phyloP scores from a whole-genome alignment of 345 rosid genomes.

The Rhodomyrtus tomentosa region DNA sequence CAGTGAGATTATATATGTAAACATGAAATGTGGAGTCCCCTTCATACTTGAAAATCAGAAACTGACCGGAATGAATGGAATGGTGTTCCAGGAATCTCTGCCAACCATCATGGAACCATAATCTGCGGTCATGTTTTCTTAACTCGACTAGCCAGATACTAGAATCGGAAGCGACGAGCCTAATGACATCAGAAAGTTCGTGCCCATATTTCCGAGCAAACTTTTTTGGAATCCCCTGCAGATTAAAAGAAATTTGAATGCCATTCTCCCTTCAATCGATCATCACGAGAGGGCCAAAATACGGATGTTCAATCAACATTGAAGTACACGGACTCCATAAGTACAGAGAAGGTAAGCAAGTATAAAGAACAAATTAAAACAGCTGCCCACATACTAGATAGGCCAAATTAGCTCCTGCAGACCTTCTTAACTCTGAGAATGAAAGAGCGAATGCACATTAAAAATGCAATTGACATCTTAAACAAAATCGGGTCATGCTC shows the following conservation, averaged over 20 bases:
- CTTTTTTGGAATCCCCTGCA: background rate
- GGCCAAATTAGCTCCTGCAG: background rate
- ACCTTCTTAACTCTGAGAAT: background rate
- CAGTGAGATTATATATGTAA: background rate
- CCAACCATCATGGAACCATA: conserved; percentile 3
- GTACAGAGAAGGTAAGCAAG: background rate
- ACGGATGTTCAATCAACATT: background rate
- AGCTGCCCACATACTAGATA: background rate
- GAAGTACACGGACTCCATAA: background rate
- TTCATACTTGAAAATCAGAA: conserved; percentile 3
- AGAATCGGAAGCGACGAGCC: background rate
- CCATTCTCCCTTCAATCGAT: background rate
- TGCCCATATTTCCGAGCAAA: background rate
- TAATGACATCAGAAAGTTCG: background rate
- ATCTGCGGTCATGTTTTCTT: background rate
- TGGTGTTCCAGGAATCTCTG: background rate
- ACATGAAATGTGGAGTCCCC: conserved; percentile 2
- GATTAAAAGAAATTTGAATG: background rate
- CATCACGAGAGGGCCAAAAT: background rate
- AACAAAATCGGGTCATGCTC: background rate
- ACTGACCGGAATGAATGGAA: background rate
- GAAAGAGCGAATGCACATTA: background rate
- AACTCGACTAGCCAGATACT: background rate
- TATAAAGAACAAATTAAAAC: background rate
- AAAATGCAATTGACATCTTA: background rate